phyloP scores from a whole-genome alignment of 225 moss, liverwort and hornwort genomes.

The Lunularia cruciata region DNA sequence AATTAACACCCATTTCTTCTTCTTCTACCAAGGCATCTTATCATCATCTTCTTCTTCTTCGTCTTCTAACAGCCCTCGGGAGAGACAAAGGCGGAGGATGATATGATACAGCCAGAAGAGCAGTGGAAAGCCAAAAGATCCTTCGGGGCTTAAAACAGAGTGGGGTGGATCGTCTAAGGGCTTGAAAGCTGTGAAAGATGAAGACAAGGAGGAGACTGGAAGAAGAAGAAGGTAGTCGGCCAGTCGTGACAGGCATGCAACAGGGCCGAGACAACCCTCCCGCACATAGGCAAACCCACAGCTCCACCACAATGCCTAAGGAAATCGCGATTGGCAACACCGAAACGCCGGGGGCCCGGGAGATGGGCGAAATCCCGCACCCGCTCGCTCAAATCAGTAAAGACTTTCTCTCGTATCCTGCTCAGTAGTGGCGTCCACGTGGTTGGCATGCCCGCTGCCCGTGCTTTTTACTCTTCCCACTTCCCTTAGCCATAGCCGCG shows the following conservation, averaged over 20 bases:
- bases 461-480: background rate
- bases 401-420: background rate
- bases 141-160: constrained; percentile 2
- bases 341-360: background rate
- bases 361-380: background rate
- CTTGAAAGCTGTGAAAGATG: background rate
- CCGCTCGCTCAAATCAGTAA: background rate
- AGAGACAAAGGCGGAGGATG: constrained; percentile 6
- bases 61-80: too few species aligned
- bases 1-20: too few species aligned
- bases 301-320: too few species aligned
- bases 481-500: background rate
- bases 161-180: background rate
- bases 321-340: too few species aligned
- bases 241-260: too few species aligned
- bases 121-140: background rate
- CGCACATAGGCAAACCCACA: background rate
- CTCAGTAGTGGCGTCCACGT: background rate
- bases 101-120: background rate
- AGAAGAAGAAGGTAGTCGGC: background rate
- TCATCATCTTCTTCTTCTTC: too few species aligned
- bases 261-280: background rate
- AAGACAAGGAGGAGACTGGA: constrained; percentile 3
- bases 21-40: too few species aligned
- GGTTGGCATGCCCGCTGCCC: constrained; percentile 19